Base-by-base conservation (phyloP, 176 grass and related monocot species). In the Musa itinerans region DNA sequence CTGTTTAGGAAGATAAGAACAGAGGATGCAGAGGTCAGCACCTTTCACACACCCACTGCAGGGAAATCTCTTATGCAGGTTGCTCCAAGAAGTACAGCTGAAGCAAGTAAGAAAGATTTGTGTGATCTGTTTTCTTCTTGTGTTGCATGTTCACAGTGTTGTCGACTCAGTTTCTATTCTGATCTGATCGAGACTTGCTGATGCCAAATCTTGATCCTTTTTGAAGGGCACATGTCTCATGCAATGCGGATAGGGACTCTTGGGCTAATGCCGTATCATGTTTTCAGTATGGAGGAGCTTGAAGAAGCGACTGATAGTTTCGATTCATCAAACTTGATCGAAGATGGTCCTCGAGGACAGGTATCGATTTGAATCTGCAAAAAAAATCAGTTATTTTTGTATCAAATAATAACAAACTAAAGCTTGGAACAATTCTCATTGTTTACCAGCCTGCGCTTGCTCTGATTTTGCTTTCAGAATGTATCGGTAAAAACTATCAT, bases 231-330 rank as follows among this genome's bases (percentile, higher is more conserved):
- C 81, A 66, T 67, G 64, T 86, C 89, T 54, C 92, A 92, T 76
- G 84, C 89, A 48, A 80, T 87, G 53, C 89, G 78, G 51, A 29
- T 88, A 72, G 92, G 87, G 50, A 86, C 92, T 59, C 83, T 96
- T 11, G 92, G 92, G 1, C 71, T 89, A 54, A 84, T 87, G 12
- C 68, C 83, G 12, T 96, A 96, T 83, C 84, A 82, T 10, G 73
- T 68, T 53, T 96, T 96, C 70, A 89, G 82, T 7, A 34, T 96
- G 83, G 89, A 92, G 10, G 92, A 96, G 82, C 87, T 96, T 1
- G 92, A 96, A 83, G 92, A 89, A 0, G 92, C 83, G 0, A 92
- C 92, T 20, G 89, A 80, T 74, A 78, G 89, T 52, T 96, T 96
- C 34, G 85, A 83, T 55, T 74, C 82, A 56, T 88, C 93, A 9